Percentiles rank a stretch among this genome's conserved stretches.
Evolutionary conservation across 169 alveolate genomes (phyloP).

Genomic region (Plasmodium gonderi): DNA sequence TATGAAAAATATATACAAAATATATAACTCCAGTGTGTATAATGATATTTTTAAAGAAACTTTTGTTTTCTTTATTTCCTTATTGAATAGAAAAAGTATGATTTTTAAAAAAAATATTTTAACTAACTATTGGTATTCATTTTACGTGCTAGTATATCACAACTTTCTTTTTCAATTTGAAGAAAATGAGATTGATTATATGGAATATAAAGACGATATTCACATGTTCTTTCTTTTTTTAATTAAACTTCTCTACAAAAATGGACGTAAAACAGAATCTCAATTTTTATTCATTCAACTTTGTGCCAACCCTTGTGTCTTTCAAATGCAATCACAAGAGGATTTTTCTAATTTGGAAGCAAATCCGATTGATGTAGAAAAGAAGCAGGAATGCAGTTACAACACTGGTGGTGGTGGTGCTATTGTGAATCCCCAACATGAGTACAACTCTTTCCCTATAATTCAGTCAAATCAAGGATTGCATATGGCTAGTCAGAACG

Average conservation of each 20-base stretch:
- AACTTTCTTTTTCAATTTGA: slow-evolving; percentile 35
- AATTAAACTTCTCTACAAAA: not conserved
- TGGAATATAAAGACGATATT: slow-evolving; percentile 21
- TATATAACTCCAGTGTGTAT: slow-evolving; percentile 39
- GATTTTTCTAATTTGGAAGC: not conserved
- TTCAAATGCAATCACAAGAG: not conserved
- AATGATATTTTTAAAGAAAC: slow-evolving; percentile 13
- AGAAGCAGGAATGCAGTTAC: too few relatives aligned
- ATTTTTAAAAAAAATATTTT: slow-evolving; percentile 32
- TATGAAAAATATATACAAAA: slow-evolving; percentile 40
- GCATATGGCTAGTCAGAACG: too few relatives aligned
- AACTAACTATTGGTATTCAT: slow-evolving; percentile 37
- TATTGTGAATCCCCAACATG: too few relatives aligned
- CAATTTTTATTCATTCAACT: slow-evolving; percentile 29
- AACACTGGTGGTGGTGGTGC: too few relatives aligned
- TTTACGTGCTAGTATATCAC: slow-evolving; percentile 16
- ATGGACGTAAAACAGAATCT: slow-evolving; percentile 14
- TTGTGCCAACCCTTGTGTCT: slow-evolving; percentile 10
- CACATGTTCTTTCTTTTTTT: slow-evolving; percentile 27
- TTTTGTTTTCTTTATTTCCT: slow-evolving; percentile 41
- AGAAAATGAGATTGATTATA: slow-evolving; percentile 40
- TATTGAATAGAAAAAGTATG: slow-evolving; percentile 41
- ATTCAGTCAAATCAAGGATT: too few relatives aligned
- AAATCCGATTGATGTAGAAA: too few relatives aligned
- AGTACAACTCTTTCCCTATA: too few relatives aligned